phyloP scores from a whole-genome alignment of 78 protist species.

The Dictyostelium firmibasis region DNA sequence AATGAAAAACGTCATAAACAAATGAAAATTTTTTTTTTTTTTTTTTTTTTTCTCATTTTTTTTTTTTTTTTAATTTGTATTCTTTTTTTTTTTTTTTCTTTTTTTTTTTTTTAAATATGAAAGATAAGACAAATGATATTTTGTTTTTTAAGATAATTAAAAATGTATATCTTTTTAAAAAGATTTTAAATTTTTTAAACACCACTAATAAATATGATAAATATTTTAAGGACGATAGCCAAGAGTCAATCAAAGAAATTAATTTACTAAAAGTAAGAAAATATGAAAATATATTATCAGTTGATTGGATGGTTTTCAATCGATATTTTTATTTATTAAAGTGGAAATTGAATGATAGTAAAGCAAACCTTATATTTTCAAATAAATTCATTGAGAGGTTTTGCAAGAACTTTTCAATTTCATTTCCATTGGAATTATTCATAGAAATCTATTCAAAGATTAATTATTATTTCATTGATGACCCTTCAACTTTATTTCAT shows the following conservation, averaged over 20 bases:
- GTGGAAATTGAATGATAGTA: background rate
- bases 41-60: background rate
- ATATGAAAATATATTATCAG: background rate
- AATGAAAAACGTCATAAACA: too few species aligned
- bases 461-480: background rate
- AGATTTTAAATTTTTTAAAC: background rate
- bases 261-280: background rate
- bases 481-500: background rate
- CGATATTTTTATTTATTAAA: background rate
- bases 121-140: background rate
- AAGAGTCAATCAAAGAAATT: background rate
- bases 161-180: background rate
- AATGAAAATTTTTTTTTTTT: too few species aligned
- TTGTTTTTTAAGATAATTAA: background rate
- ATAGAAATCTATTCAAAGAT: background rate
- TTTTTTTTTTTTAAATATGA: background rate
- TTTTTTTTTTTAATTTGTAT: background rate
- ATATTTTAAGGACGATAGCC: background rate
- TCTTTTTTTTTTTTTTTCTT: background rate
- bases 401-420: background rate
- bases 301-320: background rate
- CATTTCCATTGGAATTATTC: background rate
- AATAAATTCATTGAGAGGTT: background rate
- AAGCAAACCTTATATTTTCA: background rate
- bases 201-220: background rate